Evolutionary conservation across 2,329 filamentous ascomycete genomes (phyloP), one percentile per base, ranked within the genome.

Genomic region (Aspergillus pseudonomiae): DNA sequence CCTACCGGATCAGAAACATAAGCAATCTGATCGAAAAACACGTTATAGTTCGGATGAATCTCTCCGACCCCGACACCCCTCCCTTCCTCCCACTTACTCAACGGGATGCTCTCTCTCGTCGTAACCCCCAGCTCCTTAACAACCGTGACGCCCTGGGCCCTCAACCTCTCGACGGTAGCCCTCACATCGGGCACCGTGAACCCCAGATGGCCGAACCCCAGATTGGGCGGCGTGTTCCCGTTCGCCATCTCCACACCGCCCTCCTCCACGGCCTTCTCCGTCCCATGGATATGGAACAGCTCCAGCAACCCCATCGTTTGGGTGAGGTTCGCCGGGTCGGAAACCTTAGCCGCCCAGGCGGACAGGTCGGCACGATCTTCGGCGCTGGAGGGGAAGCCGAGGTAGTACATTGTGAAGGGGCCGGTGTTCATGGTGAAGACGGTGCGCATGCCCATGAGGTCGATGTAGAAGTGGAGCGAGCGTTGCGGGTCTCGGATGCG

Each of bases 391-490:
- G 77, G 77, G 48, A 79, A 75, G 7, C 76, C 77, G 6, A 79
- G 74, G 60, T 79, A 79, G 66, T 79, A 79, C 59, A 79, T 74
- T 9, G 77, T 79, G 66, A 77, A 78, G 9, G 76, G 77, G 9
- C 78, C 76, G 39, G 74, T 70, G 57, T 79, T 79, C 71, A 79
- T 74, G 26, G 71, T 77, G 63, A 78, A 79, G 28, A 79, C 68
- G 5, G 77, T 72, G 11, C 77, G 75, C 77, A 80, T 79, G 59
- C 77, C 77, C 67, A 79, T 73, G 10, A 78, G 71, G 41, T 76
- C 64, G 50, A 78, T 68, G 58, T 79, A 79, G 68, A 79, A 80
- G 57, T 75, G 70, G 0, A 79, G 71, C 3, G 75, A 74, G 61
- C 67, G 70, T 30, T 67, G 36, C 6, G 77, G 78, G 41, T 79